These are phyloP conservation scores for Trypanosoma scelopori DNA, from an alignment of 208 protist species.

Conservation along the genomic window DNA sequence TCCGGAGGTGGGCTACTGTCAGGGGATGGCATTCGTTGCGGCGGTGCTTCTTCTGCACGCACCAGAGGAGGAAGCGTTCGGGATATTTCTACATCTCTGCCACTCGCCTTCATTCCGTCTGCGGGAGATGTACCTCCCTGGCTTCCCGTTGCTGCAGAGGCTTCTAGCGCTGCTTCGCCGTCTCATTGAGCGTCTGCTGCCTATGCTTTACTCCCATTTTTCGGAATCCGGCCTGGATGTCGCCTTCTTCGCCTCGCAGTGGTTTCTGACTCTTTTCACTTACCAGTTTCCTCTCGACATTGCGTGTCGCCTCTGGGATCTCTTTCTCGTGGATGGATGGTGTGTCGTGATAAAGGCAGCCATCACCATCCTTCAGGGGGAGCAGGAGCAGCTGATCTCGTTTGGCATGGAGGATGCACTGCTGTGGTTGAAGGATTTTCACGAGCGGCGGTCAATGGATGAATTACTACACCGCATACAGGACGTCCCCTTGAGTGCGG, in stretches of 20 bases:
- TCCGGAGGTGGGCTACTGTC: slow-evolving; percentile 69
- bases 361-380: slow-evolving; percentile 45
- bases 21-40: slow-evolving; percentile 77
- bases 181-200: slow-evolving; percentile 37
- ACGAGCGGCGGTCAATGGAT: slow-evolving; percentile 14
- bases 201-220: slow-evolving; percentile 46
- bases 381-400: slow-evolving; percentile 38
- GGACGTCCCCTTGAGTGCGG: slow-evolving; percentile 16
- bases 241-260: slow-evolving; percentile 50
- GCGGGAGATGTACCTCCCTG: slow-evolving; percentile 50
- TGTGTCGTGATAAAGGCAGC: slow-evolving; percentile 46
- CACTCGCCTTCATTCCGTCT: slow-evolving; percentile 28
- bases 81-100: slow-evolving; percentile 38
- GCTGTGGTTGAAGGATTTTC: slow-evolving; percentile 38
- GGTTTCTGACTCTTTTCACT: slow-evolving; percentile 68
- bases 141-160: slow-evolving; percentile 44
- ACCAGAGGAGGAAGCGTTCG: slow-evolving; percentile 54
- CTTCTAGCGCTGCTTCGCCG: slow-evolving; percentile 31
- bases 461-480: slow-evolving; percentile 12
- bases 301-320: slow-evolving; percentile 51
- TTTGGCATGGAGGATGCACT: slow-evolving; percentile 47
- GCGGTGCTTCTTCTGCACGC: slow-evolving; percentile 48
- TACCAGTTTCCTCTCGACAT: slow-evolving; percentile 50
- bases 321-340: slow-evolving; percentile 55
- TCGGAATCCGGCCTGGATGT: slow-evolving; percentile 26